Conservation (phyloP, 176 grass and related monocot genomes). For the Avena sativa region DNA sequence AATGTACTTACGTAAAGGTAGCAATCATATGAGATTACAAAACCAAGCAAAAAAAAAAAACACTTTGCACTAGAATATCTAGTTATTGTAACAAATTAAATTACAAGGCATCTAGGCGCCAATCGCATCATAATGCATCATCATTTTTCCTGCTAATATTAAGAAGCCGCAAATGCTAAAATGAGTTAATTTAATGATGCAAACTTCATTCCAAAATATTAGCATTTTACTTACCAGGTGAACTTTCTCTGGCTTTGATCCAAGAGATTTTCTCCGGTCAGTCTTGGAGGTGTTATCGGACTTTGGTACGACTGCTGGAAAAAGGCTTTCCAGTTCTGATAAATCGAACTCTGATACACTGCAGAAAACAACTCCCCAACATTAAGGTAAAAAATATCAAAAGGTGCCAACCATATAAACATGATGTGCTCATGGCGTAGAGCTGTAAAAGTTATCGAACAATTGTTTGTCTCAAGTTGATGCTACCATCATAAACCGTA, state of each 20-base stretch:
- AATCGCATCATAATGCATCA: not conserved
- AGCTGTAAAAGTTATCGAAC: constrained; percentile 9
- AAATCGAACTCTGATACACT: constrained; percentile 94
- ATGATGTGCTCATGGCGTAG: not conserved
- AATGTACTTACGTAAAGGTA: not conserved
- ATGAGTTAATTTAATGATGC: not conserved
- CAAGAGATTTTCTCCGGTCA: constrained; percentile 90
- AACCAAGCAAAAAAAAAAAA: not conserved
- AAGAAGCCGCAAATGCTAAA: not conserved
- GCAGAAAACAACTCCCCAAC: constrained; percentile 48
- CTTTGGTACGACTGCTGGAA: constrained; percentile 81
- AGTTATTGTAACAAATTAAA: not conserved
- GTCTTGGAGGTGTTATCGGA: constrained; percentile 67
- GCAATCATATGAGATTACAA: not conserved
- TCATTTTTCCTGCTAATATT: not conserved
- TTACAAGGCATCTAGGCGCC: constrained; percentile 24
- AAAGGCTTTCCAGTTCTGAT: constrained; percentile 89
- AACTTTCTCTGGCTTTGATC: constrained; percentile 95
- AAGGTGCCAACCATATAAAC: constrained; percentile 11
- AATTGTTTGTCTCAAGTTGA: constrained; percentile 22
- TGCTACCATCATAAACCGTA: constrained; percentile 18
- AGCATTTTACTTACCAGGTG: constrained; percentile 74
- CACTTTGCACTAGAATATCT: constrained; percentile 10
- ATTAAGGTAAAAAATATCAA: constrained; percentile 27
- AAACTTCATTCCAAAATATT: constrained; percentile 6